Evolutionary conservation across 306 rosid genomes (phyloP).

Genomic region (Pyrus pyrifolia): DNA sequence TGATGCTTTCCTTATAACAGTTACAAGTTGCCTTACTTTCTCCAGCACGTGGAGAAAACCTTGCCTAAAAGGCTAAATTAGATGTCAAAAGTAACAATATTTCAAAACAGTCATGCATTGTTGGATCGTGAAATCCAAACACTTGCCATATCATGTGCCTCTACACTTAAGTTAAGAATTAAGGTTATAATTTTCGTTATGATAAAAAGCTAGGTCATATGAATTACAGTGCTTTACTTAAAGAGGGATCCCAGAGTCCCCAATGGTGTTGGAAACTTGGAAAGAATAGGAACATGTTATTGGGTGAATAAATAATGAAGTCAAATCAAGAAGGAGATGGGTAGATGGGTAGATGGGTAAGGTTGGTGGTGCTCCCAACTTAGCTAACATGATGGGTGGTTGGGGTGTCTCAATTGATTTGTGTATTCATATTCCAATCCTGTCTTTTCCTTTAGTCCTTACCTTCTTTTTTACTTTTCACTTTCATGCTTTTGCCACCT

Average conservation of each 20-base stretch:
- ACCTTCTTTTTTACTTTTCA: not conserved
- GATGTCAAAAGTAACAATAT: too few relatives aligned
- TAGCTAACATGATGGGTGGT: conserved; percentile 78
- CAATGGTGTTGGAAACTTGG: not conserved
- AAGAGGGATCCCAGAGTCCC: not conserved
- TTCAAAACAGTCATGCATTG: too few relatives aligned
- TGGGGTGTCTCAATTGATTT: conserved; percentile 57
- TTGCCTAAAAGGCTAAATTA: too few relatives aligned
- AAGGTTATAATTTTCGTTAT: not conserved
- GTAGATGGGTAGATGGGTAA: not conserved
- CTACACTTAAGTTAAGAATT: not conserved
- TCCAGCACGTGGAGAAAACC: not conserved
- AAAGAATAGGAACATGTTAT: not conserved
- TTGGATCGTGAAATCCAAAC: too few relatives aligned
- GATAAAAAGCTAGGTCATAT: not conserved
- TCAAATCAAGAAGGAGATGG: conserved; percentile 10
- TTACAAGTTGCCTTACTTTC: not conserved
- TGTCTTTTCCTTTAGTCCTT: conserved; percentile 33
- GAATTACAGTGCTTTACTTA: not conserved
- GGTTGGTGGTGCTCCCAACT: conserved; percentile 55
- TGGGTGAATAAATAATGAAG: not conserved
- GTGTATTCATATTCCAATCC: conserved; percentile 42
- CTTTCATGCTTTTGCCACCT: conserved; percentile 11
- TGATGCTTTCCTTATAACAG: not conserved
- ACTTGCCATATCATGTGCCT: too few relatives aligned